Base-by-base conservation (phyloP, 495 filamentous ascomycete genomes). In the Aspergillus taichungensis region DNA sequence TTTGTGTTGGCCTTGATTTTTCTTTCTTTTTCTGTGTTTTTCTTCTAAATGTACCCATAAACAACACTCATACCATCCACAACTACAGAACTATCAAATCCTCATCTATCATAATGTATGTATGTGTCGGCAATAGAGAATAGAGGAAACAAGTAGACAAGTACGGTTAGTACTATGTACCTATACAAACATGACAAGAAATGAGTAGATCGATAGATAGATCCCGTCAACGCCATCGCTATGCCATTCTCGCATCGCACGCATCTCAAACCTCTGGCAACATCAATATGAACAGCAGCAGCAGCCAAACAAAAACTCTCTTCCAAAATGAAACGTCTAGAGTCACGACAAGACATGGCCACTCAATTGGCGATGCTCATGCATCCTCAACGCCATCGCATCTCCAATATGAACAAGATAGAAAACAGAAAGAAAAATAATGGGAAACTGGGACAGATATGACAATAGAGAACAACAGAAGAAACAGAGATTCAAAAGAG, bases 221-320 rank as follows among this genome's bases (percentile, higher is more conserved):
- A 24, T 24, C 18, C 18, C 18, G 18, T 24, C 43, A 69, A 69
- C 66, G 63, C 66, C 66, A 53, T 60, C 63, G 66, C 66, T 69
- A 67, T 69, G 66, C 55, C 46, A 44, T 45, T 48, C 51, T 52
- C 47, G 54, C 58, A 62, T 60, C 47, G 56, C 53, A 61, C n/a
- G n/a, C n/a, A 24, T 24, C 18, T 1, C 18, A 24, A 4, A 2
- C 4, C 18, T 4, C 18, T 4, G 18, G 4, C 18, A 24, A 24
- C 4, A 52, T 53, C 33, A 46, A 14, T 50, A 54, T 34, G 42
- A 49, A 47, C 42, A 45, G 35, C 38, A 50, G 37, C 36, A 40
- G 30, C 39, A 47, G 30, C 35, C 46, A 54, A 40, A 37, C 27
- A 44, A 36, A 38, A 37, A 8, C 27, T 29, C 34, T 13, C 35